Evolutionary conservation across 2,329 filamentous ascomycete species (phyloP).

Genomic region (Karstenula rhodostoma): DNA sequence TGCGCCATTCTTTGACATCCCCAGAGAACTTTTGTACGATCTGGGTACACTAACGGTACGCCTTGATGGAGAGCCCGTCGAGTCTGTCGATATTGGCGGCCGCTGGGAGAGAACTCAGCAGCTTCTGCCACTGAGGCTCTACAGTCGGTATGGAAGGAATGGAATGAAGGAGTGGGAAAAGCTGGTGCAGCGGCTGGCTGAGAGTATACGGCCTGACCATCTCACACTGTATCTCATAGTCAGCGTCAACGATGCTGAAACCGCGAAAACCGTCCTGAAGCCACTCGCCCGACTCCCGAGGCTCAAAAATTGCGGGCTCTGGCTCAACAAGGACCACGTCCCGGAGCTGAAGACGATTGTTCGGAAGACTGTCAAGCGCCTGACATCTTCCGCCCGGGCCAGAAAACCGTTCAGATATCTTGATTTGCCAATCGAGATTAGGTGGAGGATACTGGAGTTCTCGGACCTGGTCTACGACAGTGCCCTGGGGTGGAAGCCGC

Average conservation of each 20-base stretch:
- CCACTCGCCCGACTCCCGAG: conserved; percentile 14
- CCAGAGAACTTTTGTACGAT: background rate
- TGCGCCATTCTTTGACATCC: conserved; percentile 8
- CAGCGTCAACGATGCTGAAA: conserved; percentile 1
- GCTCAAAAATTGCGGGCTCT: conserved; percentile 17
- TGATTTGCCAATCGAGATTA: conserved; percentile 12
- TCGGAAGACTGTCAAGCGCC: conserved; percentile 2
- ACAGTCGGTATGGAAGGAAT: conserved; percentile 13
- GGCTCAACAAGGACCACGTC: conserved; percentile 9
- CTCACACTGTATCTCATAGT: conserved; percentile 15
- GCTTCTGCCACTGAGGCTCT: conserved; percentile 7
- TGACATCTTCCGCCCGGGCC: background rate
- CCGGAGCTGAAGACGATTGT: conserved; percentile 2
- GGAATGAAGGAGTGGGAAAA: conserved; percentile 11
- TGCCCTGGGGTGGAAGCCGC: conserved; percentile 17
- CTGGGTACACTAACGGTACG: conserved; percentile 14
- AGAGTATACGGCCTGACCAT: conserved; percentile 4
- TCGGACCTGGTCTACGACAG: conserved; percentile 9
- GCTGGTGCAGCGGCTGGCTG: conserved; percentile 8
- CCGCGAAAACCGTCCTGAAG: conserved; percentile 8
- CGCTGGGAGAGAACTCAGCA: conserved; percentile 12
- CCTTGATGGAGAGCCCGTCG: conserved; percentile 15
- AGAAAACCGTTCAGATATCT: conserved; percentile 11
- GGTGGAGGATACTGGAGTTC: conserved; percentile 12
- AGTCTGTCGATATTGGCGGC: background rate